Base-by-base conservation (phyloP, 441 rosid species). In the Melastoma candidum region DNA sequence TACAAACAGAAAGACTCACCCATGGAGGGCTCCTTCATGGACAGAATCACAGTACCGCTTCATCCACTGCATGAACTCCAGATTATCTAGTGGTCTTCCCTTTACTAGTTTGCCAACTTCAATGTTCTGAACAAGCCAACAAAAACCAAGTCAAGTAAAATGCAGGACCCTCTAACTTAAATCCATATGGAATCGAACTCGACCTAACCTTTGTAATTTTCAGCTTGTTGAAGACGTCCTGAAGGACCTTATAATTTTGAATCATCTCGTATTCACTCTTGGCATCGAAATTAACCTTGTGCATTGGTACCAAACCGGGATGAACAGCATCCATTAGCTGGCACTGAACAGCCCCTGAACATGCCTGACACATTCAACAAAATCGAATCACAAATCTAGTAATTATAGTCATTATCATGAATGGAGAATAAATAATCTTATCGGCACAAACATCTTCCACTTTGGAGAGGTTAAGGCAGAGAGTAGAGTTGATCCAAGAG, bases 31-130 rank as follows among this genome's bases (percentile, higher is more conserved):
- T 44, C 87, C 81, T 44, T 93, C 95, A 12, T 74, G 76, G 1
- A 84, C 81, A 48, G 97, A 79, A 75, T 93, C 99, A 9, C 88
- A 89, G 69, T 87, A 89, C 44, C 77, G 81, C 76, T 89, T 93
- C 97, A 93, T 68, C 99, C 99, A 93, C 49, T 89, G 97, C 85
- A 87, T 89, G 47, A 89, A 93, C 79, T 93, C 99, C 83, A 93
- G 63, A 63, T 93, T 93, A 57, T 93, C 98, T 53, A 89, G 79
- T 44, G 97, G 93, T 61, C 97, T 80, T 45, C 98, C 96, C 63
- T 93, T 93, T 60, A 84, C 86, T 2, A 86, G 78, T 70, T 89
- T 93, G 64, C 69, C 83, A 63, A 93, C 99, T 24, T 93, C 97
- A 0, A 89, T 80, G 61, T 93, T 83, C 96, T 89, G 59, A 47